Base-by-base conservation (phyloP, 139 green algal species). In the Nannochloris sp. region DNA sequence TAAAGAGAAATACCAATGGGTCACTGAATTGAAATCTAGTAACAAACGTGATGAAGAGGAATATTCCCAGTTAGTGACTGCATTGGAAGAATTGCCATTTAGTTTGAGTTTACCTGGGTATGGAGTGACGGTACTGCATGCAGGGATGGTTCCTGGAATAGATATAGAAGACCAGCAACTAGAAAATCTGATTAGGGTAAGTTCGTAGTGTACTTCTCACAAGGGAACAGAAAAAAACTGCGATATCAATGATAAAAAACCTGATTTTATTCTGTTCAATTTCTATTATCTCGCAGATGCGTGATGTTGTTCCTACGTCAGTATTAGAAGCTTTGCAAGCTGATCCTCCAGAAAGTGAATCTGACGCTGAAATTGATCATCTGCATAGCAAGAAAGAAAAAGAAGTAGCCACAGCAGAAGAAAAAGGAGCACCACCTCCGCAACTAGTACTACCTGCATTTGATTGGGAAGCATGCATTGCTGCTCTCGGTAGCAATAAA, bases 91-190 rank as follows among this genome's bases (percentile, higher is more conserved):
- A 10, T 54, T 72, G 60, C 68, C 61, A 44, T 47, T 65, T n/a
- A 38, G 59, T n/a, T 24, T 75, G n/a, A 53, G 29, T 45, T 36
- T 76, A 36, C 61, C 61, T 1, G 8, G 34, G 10, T 42, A 58
- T 12, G 23, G 29, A 14, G 25, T 66, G 8, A 6, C 65, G 31
- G 74, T 75, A 34, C 72, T 84, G 30, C 77, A 84, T 35, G 76
- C 70, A 4, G 78, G 76, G 2, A 7, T 85, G 46, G 31, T 85
- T 13, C 78, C 78, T 2, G 76, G 71, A 12, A 14, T 62, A 6
- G 54, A 61, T 2, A 38, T 90, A 35, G 24, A 66, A n/a, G n/a
- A 64, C 13, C 82, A 90, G 68, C 29, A 71, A 31, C 66, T 81
- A 36, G 27, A 6, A 4, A 51, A 70, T 25, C 55, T 88, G 51